Percentiles rank a stretch among this genome's conserved stretches.
Conservation (phyloP, 768 basidiomycete species). For the Cystofilobasidium macerans region DNA sequence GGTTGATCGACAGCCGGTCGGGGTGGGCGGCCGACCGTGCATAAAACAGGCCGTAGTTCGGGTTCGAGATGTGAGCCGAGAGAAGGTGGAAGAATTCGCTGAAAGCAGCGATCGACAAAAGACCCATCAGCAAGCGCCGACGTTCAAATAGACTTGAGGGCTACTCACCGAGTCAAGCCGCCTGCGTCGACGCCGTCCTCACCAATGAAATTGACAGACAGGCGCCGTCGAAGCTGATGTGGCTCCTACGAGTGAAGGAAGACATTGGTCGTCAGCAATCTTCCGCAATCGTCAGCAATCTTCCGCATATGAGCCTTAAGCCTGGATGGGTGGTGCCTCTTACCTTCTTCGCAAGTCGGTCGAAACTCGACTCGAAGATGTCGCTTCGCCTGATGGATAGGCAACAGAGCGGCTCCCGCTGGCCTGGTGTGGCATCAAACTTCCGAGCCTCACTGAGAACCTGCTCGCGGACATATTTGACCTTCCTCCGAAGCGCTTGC, state of each 20-base stretch:
- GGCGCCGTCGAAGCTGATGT: constrained; percentile 1
- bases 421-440: not conserved
- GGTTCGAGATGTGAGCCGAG: constrained; percentile 13
- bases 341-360: too few relatives aligned
- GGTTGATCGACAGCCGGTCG: constrained; percentile 14
- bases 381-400: not conserved
- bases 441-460: constrained; percentile 1
- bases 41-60: constrained; percentile 12
- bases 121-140: not conserved
- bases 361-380: constrained; percentile 13
- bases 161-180: constrained; percentile 8
- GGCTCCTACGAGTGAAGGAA: not conserved
- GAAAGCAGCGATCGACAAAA: not conserved
- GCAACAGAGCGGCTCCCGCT: not conserved
- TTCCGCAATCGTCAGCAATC: too few relatives aligned
- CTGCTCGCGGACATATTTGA: constrained; percentile 21
- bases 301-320: too few relatives aligned
- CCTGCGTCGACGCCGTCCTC: constrained; percentile 18
- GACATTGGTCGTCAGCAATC: not conserved
- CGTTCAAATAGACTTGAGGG: too few relatives aligned
- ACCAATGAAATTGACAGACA: not conserved
- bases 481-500: constrained; percentile 15
- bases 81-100: constrained; percentile 18
- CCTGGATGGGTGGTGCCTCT: too few relatives aligned
- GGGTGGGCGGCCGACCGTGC: constrained; percentile 11